Evolutionary conservation across 345 rosid species (phyloP).

Genomic region (Trapa bicornis): DNA sequence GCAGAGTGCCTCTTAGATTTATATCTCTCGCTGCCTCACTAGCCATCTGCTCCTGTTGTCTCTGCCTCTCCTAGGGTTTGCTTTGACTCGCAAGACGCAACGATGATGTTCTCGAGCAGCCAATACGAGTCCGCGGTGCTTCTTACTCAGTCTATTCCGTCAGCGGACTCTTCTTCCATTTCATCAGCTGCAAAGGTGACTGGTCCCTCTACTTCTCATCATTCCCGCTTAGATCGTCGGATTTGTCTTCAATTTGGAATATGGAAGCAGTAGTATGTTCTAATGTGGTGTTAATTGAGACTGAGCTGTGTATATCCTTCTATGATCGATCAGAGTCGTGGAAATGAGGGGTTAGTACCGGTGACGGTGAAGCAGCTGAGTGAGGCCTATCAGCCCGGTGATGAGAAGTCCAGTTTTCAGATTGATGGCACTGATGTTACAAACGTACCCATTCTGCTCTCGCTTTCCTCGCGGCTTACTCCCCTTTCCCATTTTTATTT

Average conservation of each 20-base stretch:
- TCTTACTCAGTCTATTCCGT: constrained; percentile 59
- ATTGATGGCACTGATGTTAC: constrained; percentile 54
- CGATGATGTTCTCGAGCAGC: constrained; percentile 54
- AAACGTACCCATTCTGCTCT: constrained; percentile 22
- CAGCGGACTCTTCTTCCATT: constrained; percentile 27
- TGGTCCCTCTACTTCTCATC: not conserved
- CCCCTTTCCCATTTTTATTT: not conserved
- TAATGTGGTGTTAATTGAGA: not conserved
- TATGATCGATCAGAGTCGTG: constrained; percentile 34
- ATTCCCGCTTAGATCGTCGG: not conserved
- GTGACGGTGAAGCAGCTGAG: constrained; percentile 81
- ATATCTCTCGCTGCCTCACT: not conserved
- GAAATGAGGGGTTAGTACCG: constrained; percentile 54
- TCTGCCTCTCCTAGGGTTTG: not conserved
- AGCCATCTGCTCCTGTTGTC: not conserved
- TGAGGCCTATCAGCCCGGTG: constrained; percentile 57
- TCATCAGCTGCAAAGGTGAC: constrained; percentile 44
- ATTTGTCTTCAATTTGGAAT: not conserved
- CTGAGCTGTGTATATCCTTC: not conserved
- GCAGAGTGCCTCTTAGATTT: not conserved
- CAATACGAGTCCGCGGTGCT: constrained; percentile 59
- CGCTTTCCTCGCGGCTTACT: not conserved
- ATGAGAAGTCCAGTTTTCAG: constrained; percentile 57
- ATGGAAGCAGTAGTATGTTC: not conserved
- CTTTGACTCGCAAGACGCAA: constrained; percentile 1